Evolutionary conservation across 139 green algal genomes (phyloP).

Genomic region (Gonium pectorale): DNA sequence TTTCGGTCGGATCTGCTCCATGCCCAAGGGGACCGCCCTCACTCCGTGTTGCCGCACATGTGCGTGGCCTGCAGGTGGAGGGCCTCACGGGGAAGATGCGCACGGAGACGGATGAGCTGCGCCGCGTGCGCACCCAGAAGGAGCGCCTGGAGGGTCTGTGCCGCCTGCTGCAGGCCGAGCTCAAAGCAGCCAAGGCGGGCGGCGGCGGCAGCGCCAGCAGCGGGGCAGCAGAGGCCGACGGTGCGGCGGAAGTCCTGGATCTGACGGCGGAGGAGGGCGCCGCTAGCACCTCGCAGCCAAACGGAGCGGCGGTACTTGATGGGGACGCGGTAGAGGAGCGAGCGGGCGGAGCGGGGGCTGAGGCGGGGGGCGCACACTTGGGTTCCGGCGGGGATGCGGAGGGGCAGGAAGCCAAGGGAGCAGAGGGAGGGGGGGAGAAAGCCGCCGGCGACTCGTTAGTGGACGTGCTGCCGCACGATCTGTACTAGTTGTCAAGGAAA

Average conservation of each 20-base stretch:
- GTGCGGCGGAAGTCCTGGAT: not conserved
- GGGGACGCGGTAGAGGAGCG: not conserved
- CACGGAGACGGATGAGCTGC: slow-evolving; percentile 38
- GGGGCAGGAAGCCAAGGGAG: not conserved
- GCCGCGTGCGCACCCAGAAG: slow-evolving; percentile 45
- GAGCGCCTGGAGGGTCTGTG: slow-evolving; percentile 55
- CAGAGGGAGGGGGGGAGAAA: not conserved
- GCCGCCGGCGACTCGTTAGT: not conserved
- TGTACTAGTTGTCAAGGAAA: slow-evolving; percentile 16
- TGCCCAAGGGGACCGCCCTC: too few relatives aligned
- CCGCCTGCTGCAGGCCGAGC: slow-evolving; percentile 39
- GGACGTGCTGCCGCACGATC: not conserved
- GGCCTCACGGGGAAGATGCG: not conserved
- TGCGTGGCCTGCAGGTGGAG: slow-evolving; percentile 17
- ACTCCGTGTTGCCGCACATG: not conserved
- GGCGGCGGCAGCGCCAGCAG: not conserved
- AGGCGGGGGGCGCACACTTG: not conserved
- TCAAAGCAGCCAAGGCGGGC: slow-evolving; percentile 31
- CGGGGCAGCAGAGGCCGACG: not conserved
- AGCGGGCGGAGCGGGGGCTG: not conserved
- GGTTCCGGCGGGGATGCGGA: not conserved
- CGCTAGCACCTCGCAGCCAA: not conserved
- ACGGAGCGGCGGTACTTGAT: not conserved
- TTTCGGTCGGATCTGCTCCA: too few relatives aligned
- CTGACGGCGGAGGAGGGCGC: not conserved